These are phyloP conservation scores for Salix exigua DNA, from an alignment of 345 rosid genomes.

Conservation along the genomic window DNA sequence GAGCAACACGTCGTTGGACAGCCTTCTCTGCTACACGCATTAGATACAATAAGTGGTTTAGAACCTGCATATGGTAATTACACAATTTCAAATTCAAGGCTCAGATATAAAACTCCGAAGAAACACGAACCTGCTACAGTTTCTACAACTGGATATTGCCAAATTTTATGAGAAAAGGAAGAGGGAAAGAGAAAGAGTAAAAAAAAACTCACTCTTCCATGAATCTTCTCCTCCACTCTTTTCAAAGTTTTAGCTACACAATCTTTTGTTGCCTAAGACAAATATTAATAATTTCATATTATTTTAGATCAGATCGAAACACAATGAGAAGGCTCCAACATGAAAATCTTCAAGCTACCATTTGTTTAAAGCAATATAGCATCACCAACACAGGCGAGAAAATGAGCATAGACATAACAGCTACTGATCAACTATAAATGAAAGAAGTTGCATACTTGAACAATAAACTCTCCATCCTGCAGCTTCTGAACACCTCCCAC, in stretches of 20 bases:
- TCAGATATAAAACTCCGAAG: conserved; percentile 1
- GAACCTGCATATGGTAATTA: conserved; percentile 52
- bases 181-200: conserved; percentile 1
- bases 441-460: conserved; percentile 56
- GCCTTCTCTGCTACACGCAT: conserved; percentile 84
- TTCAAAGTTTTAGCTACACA: conserved; percentile 95
- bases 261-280: conserved; percentile 89
- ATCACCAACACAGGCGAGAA: neutral
- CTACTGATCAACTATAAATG: conserved; percentile 1
- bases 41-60: conserved; percentile 76
- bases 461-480: conserved; percentile 94
- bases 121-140: neutral
- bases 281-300: conserved; percentile 3
- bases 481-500: conserved; percentile 96
- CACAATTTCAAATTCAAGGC: conserved; percentile 12
- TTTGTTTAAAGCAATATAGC: neutral
- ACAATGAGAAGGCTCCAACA: conserved; percentile 14
- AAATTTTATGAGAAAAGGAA: neutral
- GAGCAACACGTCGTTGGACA: conserved; percentile 80
- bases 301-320: neutral
- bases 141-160: neutral
- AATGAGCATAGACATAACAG: neutral
- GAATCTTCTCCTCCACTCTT: conserved; percentile 95
- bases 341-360: conserved; percentile 2
- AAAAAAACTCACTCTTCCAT: conserved; percentile 71